Base-by-base conservation (phyloP, 1,284 basidiomycete genomes). In the Heliocybe sulcata region DNA sequence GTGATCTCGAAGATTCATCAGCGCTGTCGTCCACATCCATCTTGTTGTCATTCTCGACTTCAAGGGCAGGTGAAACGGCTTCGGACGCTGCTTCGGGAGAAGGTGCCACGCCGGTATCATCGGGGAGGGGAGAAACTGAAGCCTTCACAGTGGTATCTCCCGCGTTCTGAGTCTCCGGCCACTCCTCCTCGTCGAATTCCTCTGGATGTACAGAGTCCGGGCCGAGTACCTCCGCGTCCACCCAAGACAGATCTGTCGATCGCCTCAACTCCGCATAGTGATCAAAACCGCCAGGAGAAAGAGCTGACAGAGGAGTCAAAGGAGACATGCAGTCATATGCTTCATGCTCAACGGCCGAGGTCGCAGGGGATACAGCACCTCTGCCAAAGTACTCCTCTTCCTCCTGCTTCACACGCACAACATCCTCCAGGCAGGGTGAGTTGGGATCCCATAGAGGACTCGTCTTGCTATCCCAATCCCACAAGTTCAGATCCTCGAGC, bases 181-280 rank as follows among this genome's bases (percentile, higher is more conserved):
- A 76, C 19, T 61, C 62, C 10, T 69, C 72, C 16, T 71, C 72
- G 47, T 77, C 78, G 45, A 78, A 69, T 60, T 79, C 75, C 56
- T 72, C 65, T 20, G 68, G 69, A 57, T 70, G 67, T 27, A 80
- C 71, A 57, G 67, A 76, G 57, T 79, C 77, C 2, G 78, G 77
- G 19, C 78, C 77, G 16, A 78, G 68, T 1, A 79, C 58, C 54
- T 79, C 77, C 3, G 71, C 77, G 53, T 80, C 74, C 48, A 73
- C 67, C 77, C 77, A 79, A 35, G 67, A 59, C 29, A 70, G 52
- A 42, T 67, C 66, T 52, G 65, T 68, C 20, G 61, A 54, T 10
- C 59, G 58, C 23, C 61, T 61, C 47, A 49, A 26, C 16, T 20
- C 23, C 6, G 47, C 47, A 29, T 26, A 29, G 9, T 26, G 16